Evolutionary conservation across 768 basidiomycete genomes (phyloP).

Genomic region (Cystobasidium ongulense): DNA sequence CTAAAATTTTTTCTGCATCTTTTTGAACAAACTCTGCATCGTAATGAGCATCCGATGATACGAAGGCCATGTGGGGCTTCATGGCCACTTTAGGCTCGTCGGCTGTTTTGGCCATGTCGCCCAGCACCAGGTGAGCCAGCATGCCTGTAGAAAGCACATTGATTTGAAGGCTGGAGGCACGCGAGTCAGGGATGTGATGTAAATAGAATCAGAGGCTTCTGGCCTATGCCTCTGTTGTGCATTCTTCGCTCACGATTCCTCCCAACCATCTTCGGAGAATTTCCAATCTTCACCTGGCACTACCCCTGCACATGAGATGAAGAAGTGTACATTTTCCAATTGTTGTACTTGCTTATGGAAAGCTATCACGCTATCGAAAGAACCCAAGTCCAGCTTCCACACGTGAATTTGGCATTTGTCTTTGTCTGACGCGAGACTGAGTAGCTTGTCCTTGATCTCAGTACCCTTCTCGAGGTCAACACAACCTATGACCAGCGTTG

Average conservation of each 20-base stretch:
- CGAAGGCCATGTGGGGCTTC: not conserved
- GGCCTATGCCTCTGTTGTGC: not conserved
- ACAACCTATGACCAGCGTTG: not conserved
- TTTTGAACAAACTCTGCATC: not conserved
- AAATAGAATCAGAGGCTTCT: not conserved
- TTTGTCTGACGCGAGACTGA: not conserved
- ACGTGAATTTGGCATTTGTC: not conserved
- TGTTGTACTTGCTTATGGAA: constrained; percentile 4
- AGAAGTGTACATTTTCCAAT: not conserved
- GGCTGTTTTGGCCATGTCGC: not conserved
- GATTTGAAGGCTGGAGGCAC: constrained; percentile 4
- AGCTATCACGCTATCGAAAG: constrained; percentile 14
- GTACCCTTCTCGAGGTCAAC: not conserved
- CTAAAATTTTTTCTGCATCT: not conserved
- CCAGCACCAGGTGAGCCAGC: not conserved
- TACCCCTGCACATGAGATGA: not conserved
- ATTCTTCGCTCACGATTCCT: not conserved
- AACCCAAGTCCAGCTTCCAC: constrained; percentile 3
- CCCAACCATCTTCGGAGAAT: not conserved
- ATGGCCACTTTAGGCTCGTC: not conserved
- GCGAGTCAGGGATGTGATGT: not conserved
- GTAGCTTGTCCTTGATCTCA: not conserved
- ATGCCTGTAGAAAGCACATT: constrained; percentile 11
- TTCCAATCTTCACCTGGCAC: not conserved
- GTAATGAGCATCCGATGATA: not conserved